Base-by-base conservation (phyloP, 352 stramenopile genomes). In the Globisporangium megalacanthum region DNA sequence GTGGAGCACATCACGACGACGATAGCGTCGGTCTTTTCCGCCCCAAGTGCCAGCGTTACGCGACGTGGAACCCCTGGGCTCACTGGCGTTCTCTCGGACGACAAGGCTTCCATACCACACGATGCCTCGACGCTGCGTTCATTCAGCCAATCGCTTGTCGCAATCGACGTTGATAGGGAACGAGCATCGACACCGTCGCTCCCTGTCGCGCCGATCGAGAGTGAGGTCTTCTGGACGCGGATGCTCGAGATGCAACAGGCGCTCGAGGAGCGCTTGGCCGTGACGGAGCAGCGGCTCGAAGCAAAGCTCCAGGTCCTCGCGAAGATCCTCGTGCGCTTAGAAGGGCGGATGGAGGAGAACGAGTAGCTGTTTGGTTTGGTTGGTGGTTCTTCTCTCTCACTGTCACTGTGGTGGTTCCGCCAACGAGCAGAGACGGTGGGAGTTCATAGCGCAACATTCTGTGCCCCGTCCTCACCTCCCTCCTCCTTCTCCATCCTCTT, bases 211-310 rank as follows among this genome's bases (percentile, higher is more conserved):
- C n/a, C 19, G 11, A 42, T 75, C 20, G 62, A 68, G 13, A 73
- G 82, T 7, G 83, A 88, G 20, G 49, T 77, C 22, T 56, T 89
- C 6, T 48, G 79, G 22, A 49, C 73, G 49, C 75, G 80, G 19
- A 52, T 92, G 9, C 61, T 70, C 10, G 66, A 86, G 19, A 75
- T 92, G 60, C 75, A 92, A 49, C 73, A 74, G 15, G 72, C 60
- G 6, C 80, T 77, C n/a, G 75, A 92, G 35, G 69, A 77, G 4
- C 73, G 72, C 1, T 54, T 92, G 49, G 19, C 75, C 22, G 79
- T 87, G 53, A 86, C 77, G 1, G 81, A 92, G 56, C 66, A 79
- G 35, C 73, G 79, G 6, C 65, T 89, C n/a, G 81, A 92, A 48
- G 61, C 70, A 4, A 89, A 89, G 57, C 53, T 92, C 4, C 70